phyloP scores from a whole-genome alignment of 441 rosid species.

The Populus hybrid region DNA sequence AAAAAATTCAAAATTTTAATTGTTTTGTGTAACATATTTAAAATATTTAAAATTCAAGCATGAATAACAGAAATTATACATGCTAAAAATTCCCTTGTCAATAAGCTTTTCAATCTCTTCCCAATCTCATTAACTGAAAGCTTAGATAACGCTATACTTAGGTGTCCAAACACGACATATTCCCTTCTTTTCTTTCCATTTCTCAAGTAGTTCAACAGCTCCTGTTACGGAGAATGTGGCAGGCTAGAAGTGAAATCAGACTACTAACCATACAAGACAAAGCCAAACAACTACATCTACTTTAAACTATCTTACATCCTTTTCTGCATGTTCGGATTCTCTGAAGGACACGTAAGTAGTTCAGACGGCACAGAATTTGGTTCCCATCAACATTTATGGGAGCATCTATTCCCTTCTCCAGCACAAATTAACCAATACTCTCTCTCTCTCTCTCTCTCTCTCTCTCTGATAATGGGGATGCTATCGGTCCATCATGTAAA shows the following conservation, averaged over 20 bases:
- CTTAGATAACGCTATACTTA: too few relatives aligned
- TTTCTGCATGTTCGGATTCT: not conserved
- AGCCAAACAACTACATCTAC: not conserved
- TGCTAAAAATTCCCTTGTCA: too few relatives aligned
- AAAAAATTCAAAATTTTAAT: too few relatives aligned
- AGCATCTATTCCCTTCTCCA: conserved; percentile 6
- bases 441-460: not conserved
- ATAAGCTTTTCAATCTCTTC: too few relatives aligned
- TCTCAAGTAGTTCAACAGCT: too few relatives aligned
- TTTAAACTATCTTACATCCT: not conserved
- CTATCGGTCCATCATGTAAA: not conserved
- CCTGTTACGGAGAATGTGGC: too few relatives aligned
- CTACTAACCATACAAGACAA: not conserved
- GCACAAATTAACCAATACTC: not conserved
- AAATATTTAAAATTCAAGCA: too few relatives aligned
- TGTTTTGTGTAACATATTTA: too few relatives aligned
- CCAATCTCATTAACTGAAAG: too few relatives aligned
- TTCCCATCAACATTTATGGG: conserved; percentile 1
- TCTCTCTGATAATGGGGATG: not conserved
- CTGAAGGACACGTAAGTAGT: not conserved
- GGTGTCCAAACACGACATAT: too few relatives aligned
- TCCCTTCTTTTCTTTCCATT: too few relatives aligned
- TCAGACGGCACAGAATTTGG: not conserved
- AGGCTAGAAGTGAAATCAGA: not conserved
- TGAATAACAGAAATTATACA: too few relatives aligned